These are phyloP conservation scores for Hypoxylon sp. DNA, from an alignment of 2,329 filamentous ascomycete genomes.

Conservation along the genomic window DNA sequence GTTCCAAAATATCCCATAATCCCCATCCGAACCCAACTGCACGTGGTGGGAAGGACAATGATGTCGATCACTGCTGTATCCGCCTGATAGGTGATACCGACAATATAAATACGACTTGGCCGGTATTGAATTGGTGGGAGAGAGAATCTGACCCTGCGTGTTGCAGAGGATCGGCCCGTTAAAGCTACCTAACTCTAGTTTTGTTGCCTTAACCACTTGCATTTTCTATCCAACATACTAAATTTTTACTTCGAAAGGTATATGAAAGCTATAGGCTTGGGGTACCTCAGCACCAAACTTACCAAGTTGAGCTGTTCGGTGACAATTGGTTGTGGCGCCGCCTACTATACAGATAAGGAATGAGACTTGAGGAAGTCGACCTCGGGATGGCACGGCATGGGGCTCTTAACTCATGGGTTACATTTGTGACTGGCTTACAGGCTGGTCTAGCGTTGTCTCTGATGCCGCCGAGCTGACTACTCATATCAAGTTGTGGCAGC, in stretches of 20 bases:
- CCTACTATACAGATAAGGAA: constrained; percentile 3
- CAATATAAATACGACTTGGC: constrained; percentile 25
- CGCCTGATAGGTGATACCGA: constrained; percentile 37
- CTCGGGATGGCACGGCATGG: constrained; percentile 28
- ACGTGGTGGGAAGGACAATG: constrained; percentile 27
- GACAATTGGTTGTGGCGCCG: constrained; percentile 1
- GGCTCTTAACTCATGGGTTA: constrained; percentile 37
- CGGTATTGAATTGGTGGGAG: constrained; percentile 26
- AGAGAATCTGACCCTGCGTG: constrained; percentile 18
- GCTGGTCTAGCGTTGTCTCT: constrained; percentile 25
- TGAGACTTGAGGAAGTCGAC: constrained; percentile 15
- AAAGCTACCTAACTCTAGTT: constrained; percentile 28
- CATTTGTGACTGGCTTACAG: constrained; percentile 24
- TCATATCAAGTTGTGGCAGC: constrained; percentile 15
- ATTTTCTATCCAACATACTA: background rate
- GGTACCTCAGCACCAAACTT: background rate
- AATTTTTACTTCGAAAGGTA: background rate
- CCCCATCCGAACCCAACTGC: constrained; percentile 30
- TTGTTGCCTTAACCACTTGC: constrained; percentile 7
- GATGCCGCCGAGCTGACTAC: constrained; percentile 25
- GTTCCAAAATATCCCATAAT: constrained; percentile 28
- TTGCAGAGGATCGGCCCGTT: constrained; percentile 44
- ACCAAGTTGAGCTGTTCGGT: constrained; percentile 1
- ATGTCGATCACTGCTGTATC: constrained; percentile 42
- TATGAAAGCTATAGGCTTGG: background rate